Evolutionary conservation across 768 basidiomycete species (phyloP), one percentile per base, ranked within the genome.

Genomic region (Lactarius akahatsu): DNA sequence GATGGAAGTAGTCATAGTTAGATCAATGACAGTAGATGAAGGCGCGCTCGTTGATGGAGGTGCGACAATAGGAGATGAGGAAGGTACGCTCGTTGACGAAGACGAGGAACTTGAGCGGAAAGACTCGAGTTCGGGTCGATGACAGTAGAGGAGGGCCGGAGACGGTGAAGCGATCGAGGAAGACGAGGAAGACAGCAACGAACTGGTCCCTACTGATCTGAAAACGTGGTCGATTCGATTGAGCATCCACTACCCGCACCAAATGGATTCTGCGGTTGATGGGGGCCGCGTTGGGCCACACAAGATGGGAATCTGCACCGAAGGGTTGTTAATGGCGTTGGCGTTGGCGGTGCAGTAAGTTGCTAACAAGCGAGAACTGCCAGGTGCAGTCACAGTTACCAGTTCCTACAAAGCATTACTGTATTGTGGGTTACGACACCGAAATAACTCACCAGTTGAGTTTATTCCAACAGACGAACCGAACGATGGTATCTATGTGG

Each of bases 371-470:
- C 38, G 57, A 75, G 73, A 23, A 76, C 66, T 20, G 74, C n/a
- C n/a, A n/a, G n/a, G n/a, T 74, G 11, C 78, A 76, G 66, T 77
- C 75, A 67, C 78, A 78, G 70, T 74, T 32, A 32, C 32, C 6
- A 15, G 73, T 76, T 18, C 72, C 74, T 71, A 38, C n/a, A 34
- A 15, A 11, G 62, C 41, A 41, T 18, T 41, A 18, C 41, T 40
- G 38, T 15, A 16, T 16, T 40, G 38, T 40, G 15, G 38, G 38
- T 40, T 6, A 15, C 38, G 15, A 40, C 38, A 15, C 16, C 38
- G 38, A 40, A 15, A 15, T 5, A 40, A 15, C 38, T 40, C 15
- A 40, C 38, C 38, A 13, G 38, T 40, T 40, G 38, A 11, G 15
- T 40, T 15, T 40, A 40, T 40, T 28, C 70, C 72, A 16, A 65